Percentiles rank a stretch among this genome's conserved stretches.
These are phyloP conservation scores for Hyphopichia buzzinii DNA, from an alignment of 1,139 yeast genomes.

Conservation along the genomic window DNA sequence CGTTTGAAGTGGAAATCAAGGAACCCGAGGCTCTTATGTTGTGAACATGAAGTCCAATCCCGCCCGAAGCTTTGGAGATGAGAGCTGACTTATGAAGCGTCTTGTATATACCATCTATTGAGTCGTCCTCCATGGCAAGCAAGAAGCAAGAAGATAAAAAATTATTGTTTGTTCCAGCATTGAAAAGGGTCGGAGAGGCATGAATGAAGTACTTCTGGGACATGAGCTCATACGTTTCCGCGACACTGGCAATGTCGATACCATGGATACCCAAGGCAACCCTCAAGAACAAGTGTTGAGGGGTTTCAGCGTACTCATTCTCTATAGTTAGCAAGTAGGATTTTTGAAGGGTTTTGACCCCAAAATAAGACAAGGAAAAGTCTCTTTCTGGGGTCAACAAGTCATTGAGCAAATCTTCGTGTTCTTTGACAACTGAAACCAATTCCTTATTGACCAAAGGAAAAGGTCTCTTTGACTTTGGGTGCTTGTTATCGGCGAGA, in stretches of 20 bases:
- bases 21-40: conserved; percentile 52
- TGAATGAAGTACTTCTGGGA: conserved; percentile 51
- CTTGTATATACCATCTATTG: conserved; percentile 57
- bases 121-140: conserved; percentile 57
- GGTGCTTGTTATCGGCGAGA: conserved; percentile 14
- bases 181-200: conserved; percentile 56
- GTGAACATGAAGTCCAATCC: conserved; percentile 57
- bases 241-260: conserved; percentile 33
- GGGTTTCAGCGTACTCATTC: conserved; percentile 43
- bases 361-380: conserved; percentile 46
- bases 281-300: conserved; percentile 50
- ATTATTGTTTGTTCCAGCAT: conserved; percentile 50
- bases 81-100: conserved; percentile 55
- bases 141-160: conserved; percentile 55
- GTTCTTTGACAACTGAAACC: conserved; percentile 26
- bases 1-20: conserved; percentile 52
- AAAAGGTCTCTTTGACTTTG: conserved; percentile 11
- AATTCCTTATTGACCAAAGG: conserved; percentile 25
- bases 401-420: conserved; percentile 33
- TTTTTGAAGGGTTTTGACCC: conserved; percentile 50
- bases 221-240: conserved; percentile 52
- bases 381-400: conserved; percentile 40
- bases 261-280: conserved; percentile 55
- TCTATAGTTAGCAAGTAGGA: conserved; percentile 42
- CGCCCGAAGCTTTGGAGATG: conserved; percentile 59